These are phyloP conservation scores for Aspergillus uvarum DNA, from an alignment of 2,329 filamentous ascomycete genomes.

Conservation along the genomic window DNA sequence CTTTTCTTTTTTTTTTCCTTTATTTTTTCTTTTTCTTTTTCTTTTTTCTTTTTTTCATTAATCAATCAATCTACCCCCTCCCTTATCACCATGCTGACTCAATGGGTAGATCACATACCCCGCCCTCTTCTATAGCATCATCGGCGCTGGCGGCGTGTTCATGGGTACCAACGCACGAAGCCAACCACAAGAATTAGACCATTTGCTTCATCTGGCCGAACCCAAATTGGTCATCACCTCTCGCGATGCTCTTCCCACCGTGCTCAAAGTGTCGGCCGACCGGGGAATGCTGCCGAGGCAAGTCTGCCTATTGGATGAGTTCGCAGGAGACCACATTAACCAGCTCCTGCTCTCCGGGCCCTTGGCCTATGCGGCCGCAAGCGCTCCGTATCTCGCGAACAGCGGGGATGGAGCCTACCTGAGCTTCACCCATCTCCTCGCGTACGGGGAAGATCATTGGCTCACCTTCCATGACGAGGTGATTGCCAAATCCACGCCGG, in stretches of 20 bases:
- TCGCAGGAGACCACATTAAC: constrained; percentile 29
- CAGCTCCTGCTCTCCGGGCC: constrained; percentile 30
- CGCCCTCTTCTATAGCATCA: constrained; percentile 39
- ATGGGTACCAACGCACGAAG: constrained; percentile 54
- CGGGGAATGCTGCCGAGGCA: constrained; percentile 33
- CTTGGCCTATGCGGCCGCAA: constrained; percentile 22
- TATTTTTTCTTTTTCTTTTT: not conserved
- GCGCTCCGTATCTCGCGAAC: constrained; percentile 16
- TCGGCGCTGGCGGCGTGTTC: constrained; percentile 51
- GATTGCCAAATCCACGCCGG: constrained; percentile 50
- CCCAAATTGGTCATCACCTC: constrained; percentile 50
- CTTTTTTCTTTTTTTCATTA: constrained; percentile 7
- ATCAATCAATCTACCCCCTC: constrained; percentile 1
- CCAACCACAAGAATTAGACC: constrained; percentile 48
- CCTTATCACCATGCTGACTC: constrained; percentile 17
- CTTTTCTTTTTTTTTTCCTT: not conserved
- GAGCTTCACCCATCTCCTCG: constrained; percentile 42
- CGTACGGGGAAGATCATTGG: constrained; percentile 51
- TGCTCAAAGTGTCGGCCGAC: constrained; percentile 34
- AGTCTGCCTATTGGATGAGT: constrained; percentile 40
- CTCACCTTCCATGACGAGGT: constrained; percentile 44
- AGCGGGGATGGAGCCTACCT: constrained; percentile 18
- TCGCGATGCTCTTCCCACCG: constrained; percentile 37
- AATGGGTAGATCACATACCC: constrained; percentile 39
- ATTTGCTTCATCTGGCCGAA: constrained; percentile 46